Percentiles rank a stretch among this genome's conserved stretches.
Evolutionary conservation across 2,329 filamentous ascomycete species (phyloP).

Genomic region (Arthrobotrys megalospora): DNA sequence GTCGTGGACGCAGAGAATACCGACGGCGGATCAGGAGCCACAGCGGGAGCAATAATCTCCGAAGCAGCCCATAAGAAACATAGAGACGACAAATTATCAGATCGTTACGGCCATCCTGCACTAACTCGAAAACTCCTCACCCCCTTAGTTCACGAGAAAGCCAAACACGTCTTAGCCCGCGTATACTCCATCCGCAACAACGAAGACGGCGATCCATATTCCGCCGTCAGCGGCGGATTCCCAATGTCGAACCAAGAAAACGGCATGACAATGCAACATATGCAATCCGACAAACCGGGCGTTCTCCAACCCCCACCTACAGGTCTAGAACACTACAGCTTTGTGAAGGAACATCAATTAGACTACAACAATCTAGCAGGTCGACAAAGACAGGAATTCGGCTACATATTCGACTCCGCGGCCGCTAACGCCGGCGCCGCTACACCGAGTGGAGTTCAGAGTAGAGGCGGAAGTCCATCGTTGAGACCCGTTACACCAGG

Average conservation of each 20-base stretch:
- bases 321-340: conserved; percentile 51
- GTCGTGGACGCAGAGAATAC: conserved; percentile 70
- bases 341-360: conserved; percentile 49
- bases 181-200: conserved; percentile 86
- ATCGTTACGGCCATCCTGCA: conserved; percentile 89
- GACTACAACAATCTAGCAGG: conserved; percentile 43
- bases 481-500: conserved; percentile 19
- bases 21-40: conserved; percentile 59
- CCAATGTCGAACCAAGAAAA: not conserved
- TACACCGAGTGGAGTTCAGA: not conserved
- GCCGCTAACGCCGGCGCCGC: conserved; percentile 1
- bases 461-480: not conserved
- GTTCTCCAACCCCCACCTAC: not conserved
- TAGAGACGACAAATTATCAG: conserved; percentile 79
- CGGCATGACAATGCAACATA: conserved; percentile 30
- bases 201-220: conserved; percentile 69
- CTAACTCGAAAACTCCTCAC: conserved; percentile 91
- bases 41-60: conserved; percentile 65
- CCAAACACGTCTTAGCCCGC: conserved; percentile 86
- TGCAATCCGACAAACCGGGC: conserved; percentile 44
- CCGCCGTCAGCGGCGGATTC: conserved; percentile 72
- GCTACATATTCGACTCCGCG: conserved; percentile 36
- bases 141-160: conserved; percentile 94
- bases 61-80: conserved; percentile 64
- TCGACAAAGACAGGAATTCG: conserved; percentile 40